phyloP scores from a whole-genome alignment of 352 stramenopile genomes.

The Globisporangium solare region DNA sequence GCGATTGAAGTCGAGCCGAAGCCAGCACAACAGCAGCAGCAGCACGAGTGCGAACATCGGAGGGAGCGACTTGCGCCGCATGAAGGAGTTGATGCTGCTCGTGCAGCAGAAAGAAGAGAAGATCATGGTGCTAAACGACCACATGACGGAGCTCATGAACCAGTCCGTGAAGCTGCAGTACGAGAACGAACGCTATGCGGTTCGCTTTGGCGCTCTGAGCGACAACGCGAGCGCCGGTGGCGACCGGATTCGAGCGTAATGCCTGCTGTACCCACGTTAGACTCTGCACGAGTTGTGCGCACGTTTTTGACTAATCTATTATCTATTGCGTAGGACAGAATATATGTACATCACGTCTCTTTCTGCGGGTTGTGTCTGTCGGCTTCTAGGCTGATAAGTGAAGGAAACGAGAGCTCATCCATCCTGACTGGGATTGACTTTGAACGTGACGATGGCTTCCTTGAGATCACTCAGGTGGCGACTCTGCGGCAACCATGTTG shows the following conservation, averaged over 20 bases:
- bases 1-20: conserved; percentile 7
- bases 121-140: conserved; percentile 81
- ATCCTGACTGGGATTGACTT: not conserved
- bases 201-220: conserved; percentile 30
- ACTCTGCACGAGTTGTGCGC: no score
- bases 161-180: conserved; percentile 71
- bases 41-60: conserved; percentile 5
- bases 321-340: conserved; percentile 2
- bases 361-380: no score
- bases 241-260: not conserved
- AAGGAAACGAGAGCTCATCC: no score
- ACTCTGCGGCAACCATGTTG: no score
- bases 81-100: conserved; percentile 40
- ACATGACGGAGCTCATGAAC: conserved; percentile 81
- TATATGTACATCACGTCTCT: no score
- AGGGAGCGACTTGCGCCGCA: conserved; percentile 29
- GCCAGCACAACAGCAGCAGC: conserved; percentile 12
- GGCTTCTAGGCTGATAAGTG: no score
- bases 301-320: conserved; percentile 4
- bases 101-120: conserved; percentile 70
- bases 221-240: conserved; percentile 5
- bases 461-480: no score
- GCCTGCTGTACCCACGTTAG: no score
- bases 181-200: conserved; percentile 56
- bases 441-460: not conserved